Conservation (phyloP, 768 basidiomycete genomes). For the Russula brevipes region DNA sequence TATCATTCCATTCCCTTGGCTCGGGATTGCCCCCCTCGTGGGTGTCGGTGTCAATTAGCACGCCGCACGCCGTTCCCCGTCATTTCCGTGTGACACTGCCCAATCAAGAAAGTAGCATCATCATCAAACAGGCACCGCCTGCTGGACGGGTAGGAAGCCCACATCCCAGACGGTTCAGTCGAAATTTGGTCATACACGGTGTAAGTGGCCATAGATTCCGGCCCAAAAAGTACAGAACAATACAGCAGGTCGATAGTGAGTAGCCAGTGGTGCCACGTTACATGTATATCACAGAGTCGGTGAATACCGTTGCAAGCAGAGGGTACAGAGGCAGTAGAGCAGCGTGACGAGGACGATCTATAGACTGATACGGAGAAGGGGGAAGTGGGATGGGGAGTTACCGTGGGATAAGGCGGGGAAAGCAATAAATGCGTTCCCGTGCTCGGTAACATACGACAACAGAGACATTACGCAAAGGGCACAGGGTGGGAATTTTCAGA, state of each 20-base stretch:
- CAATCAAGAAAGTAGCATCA: slow-evolving; percentile 1
- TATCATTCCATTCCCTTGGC: background rate
- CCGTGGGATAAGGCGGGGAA: background rate
- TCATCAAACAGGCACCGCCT: background rate
- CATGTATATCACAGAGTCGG: slow-evolving; percentile 24
- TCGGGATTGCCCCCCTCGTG: background rate
- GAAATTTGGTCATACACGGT: no score
- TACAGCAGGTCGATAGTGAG: slow-evolving; percentile 18
- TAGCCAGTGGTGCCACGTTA: slow-evolving; percentile 7
- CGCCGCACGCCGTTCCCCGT: background rate
- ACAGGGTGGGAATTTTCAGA: background rate
- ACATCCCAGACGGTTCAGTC: background rate
- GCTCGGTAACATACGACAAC: slow-evolving; percentile 1
- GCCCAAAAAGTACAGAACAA: slow-evolving; percentile 5
- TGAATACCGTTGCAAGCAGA: slow-evolving; percentile 15
- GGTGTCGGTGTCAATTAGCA: background rate
- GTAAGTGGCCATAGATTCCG: background rate
- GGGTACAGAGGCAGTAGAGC: background rate
- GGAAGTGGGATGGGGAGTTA: background rate
- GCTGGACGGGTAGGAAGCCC: background rate
- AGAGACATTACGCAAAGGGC: background rate
- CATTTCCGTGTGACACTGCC: slow-evolving; percentile 2
- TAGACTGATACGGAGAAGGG: background rate
- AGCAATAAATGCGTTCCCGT: background rate
- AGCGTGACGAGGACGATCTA: slow-evolving; percentile 8